Base-by-base conservation (phyloP, 202 grass and related monocot genomes). In the Bolboschoenoplectus hybrid region DNA sequence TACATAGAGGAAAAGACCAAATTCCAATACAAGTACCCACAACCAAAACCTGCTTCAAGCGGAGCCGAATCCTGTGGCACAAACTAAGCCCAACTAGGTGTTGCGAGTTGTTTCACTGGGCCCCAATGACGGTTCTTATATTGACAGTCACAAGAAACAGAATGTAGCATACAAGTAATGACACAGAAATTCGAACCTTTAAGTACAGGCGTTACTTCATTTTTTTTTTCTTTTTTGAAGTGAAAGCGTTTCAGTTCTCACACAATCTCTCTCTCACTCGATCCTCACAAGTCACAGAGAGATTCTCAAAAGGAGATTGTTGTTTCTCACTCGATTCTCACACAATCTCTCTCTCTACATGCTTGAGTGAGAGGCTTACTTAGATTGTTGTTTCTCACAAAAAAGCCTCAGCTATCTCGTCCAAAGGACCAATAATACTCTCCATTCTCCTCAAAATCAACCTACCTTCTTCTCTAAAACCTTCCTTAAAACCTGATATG, bases 401-500 rank as follows among this genome's bases (percentile, higher is more conserved):
- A 77, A 78, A 34, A 26, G 26, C 26, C 51, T 51, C 56, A 53
- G 11, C 14, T 55, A 64, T 40, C 17, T 36, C 26, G 26, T 9
- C 52, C 26, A 53, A 64, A 55, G 56, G 32, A 67, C 49, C 26
- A n/a, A 16, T 55, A 58, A 0, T 1, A n/a, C 46, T 6, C 63
- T 55, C 63, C 63, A n/a, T 43, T 84, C 63, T 51, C 14, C 49
- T 53, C 26, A n/a, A 53, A n/a, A 65, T 49, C 14, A 56, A 84
- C 3, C 61, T 82, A 64, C 58, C 26, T 10, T 67, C 35, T 67
- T 67, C 19, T 64, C 58, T 53, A 71, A 84, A 84, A 84, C 82
- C 82, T 65, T 84, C 51, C 63, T 71, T 84, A 84, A 84, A 84
- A 67, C 82, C 64, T 61, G 36, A n/a, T 19, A 43, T 12, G 8